Base-by-base conservation (phyloP, 169 alveolate genomes). In the Eimeria necatrix region DNA sequence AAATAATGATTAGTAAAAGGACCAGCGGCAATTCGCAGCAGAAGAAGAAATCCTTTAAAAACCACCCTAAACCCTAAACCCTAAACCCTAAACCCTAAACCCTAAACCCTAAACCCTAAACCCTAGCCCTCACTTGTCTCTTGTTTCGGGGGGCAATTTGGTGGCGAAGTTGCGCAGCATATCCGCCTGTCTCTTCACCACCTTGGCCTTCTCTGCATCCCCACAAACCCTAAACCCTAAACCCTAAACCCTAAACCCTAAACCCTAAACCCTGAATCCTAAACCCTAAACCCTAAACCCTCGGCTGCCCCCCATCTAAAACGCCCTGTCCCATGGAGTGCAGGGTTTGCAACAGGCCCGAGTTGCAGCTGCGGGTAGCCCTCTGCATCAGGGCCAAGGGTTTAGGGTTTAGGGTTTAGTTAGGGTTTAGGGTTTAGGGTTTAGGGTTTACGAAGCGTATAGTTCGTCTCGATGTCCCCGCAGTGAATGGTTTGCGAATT, bases 401-500 rank as follows among this genome's bases (percentile, higher is more conserved):
- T n/a, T n/a, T n/a, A n/a, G n/a, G n/a, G n/a, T n/a, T n/a, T n/a
- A n/a, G n/a, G n/a, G n/a, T n/a, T n/a, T n/a, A n/a, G n/a, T n/a
- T n/a, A n/a, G n/a, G n/a, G n/a, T n/a, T n/a, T n/a, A n/a, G n/a
- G n/a, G n/a, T n/a, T 59, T 14, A 59, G 68, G 68, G 68, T 59
- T 59, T 59, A 59, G 68, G 68, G 78, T 4, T 68, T 59, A 68
- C 73, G 76, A 24, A 97, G 56, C 16, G 98, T 96, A 93, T 97
- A 97, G 94, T 97, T 97, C 78, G 98, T 97, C 96, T 97, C 98
- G 59, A 97, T 97, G 86, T 97, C 98, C 0, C 98, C 98, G 78
- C 98, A 97, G 91, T 97, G 98, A 10, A 97, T 97, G 5, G 98
- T 97, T 68, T 97, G 98, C 16, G 98, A 96, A 92, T 97, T 97